Evolutionary conservation across 2,329 filamentous ascomycete genomes (phyloP).

Genomic region (Aspergillaceae sp.): DNA sequence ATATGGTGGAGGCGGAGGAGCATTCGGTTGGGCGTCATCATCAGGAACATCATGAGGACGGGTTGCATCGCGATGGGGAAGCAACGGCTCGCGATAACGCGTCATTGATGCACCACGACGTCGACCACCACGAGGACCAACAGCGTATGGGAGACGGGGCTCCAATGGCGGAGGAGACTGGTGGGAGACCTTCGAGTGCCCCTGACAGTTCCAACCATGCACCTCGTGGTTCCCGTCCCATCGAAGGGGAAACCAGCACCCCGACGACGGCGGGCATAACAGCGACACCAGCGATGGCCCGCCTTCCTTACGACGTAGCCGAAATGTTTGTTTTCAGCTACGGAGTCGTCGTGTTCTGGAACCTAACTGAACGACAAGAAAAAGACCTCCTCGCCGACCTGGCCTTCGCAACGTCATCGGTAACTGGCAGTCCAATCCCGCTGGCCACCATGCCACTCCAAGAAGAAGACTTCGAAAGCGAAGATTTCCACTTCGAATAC

Average conservation of each 20-base stretch:
- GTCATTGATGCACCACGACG: background rate
- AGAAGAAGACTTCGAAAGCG: slow-evolving; percentile 89
- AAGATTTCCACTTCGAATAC: slow-evolving; percentile 98
- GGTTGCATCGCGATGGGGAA: slow-evolving; percentile 5
- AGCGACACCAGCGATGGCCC: slow-evolving; percentile 33
- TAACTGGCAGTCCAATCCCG: slow-evolving; percentile 40
- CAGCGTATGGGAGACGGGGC: slow-evolving; percentile 10
- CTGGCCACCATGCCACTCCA: slow-evolving; percentile 72
- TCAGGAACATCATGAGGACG: slow-evolving; percentile 15
- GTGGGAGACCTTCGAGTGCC: slow-evolving; percentile 3
- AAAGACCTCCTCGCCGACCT: slow-evolving; percentile 93
- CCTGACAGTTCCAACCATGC: slow-evolving; percentile 10
- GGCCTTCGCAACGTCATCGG: slow-evolving; percentile 59
- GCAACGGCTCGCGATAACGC: background rate
- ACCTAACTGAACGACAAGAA: slow-evolving; percentile 91
- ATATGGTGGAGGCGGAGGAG: slow-evolving; percentile 59
- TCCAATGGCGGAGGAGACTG: background rate
- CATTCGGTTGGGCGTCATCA: slow-evolving; percentile 33
- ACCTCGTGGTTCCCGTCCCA: slow-evolving; percentile 17
- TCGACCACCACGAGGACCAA: slow-evolving; percentile 17
- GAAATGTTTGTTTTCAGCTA: slow-evolving; percentile 98
- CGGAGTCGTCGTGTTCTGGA: slow-evolving; percentile 97
- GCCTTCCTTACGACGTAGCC: slow-evolving; percentile 59
- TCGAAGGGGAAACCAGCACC: slow-evolving; percentile 5
- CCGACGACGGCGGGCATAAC: slow-evolving; percentile 41